Evolutionary conservation across 306 rosid genomes (phyloP), one percentile per base, ranked within the genome.

Genomic region (Inga laurina): DNA sequence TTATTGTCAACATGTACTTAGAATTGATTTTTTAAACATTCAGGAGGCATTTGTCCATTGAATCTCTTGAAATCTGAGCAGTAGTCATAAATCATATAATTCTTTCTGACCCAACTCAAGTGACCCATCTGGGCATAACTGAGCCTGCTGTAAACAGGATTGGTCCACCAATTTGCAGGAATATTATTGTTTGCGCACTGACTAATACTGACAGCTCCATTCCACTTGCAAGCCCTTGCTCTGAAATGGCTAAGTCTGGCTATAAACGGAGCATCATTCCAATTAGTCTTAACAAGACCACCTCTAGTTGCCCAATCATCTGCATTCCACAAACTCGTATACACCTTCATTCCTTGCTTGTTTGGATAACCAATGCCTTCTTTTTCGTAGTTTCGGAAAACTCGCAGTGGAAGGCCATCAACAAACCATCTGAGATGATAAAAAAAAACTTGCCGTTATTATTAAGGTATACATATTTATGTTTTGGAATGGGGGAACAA

Each of bases 251-350:
- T 80, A 1, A 90, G 62, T 48, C 84, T 82, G 8, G 98, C 95
- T 22, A 15, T 83, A 84, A 93, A 95, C 35, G 97, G 98, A n/a
- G 97, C 87, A 76, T 44, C 7, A 19, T 18, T 82, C 97, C 97
- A 93, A 49, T 93, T 79, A n/a, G 85, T 88, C 88, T 95, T 91
- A 10, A 68, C 90, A 39, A 88, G 83, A 15, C 97, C 97, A 19
- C 98, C 98, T 83, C 90, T 86, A 2, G 97, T 95, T 62, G 97
- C 97, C 98, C 97, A 91, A 64, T 89, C 76, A 82, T 92, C 95
- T 19, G 93, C 97, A 79, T 94, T 84, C 94, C 95, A 93, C 72
- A 95, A 79, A 82, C 91, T 95, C 43, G 94, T 76, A 66, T 93
- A 85, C 54, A 83, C 92, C 70, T 21, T 86, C 97, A 95, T 93